A percentile compares a stretch with the other conserved stretches of the same genome.
These are phyloP conservation scores for Cucumis hystrix DNA, from an alignment of 306 rosid genomes.

Conservation along the genomic window DNA sequence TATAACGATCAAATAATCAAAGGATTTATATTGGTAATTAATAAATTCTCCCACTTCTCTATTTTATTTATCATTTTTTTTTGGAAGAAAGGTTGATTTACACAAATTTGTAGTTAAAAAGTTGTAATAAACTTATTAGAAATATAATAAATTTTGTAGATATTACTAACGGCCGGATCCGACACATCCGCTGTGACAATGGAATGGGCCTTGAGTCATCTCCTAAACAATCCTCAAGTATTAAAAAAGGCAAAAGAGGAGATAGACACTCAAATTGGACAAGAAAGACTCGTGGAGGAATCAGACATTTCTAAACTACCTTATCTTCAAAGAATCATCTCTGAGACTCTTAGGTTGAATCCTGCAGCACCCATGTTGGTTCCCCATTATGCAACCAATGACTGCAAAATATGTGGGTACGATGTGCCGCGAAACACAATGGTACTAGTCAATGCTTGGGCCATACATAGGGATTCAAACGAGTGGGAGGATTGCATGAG, in stretches of 20 bases:
- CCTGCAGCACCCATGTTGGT: slow-evolving; percentile 25
- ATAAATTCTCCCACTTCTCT: not conserved
- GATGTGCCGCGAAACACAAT: slow-evolving; percentile 31
- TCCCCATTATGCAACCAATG: slow-evolving; percentile 32
- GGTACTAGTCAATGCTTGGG: slow-evolving; percentile 44
- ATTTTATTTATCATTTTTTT: too few species aligned
- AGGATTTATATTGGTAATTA: slow-evolving; percentile 19
- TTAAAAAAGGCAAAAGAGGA: slow-evolving; percentile 30
- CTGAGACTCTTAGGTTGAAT: slow-evolving; percentile 28
- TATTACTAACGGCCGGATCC: slow-evolving; percentile 34
- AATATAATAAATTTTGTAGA: slow-evolving; percentile 11
- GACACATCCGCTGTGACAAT: slow-evolving; percentile 34
- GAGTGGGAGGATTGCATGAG: slow-evolving; percentile 26
- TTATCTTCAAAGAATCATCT: slow-evolving; percentile 33
- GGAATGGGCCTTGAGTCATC: slow-evolving; percentile 49
- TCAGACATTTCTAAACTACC: slow-evolving; percentile 22
- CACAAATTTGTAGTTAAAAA: too few species aligned
- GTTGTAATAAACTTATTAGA: too few species aligned
- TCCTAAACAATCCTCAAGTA: slow-evolving; percentile 33
- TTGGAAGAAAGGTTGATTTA: too few species aligned
- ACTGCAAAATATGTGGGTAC: slow-evolving; percentile 26
- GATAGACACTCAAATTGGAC: slow-evolving; percentile 24
- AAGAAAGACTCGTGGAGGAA: slow-evolving; percentile 30
- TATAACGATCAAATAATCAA: slow-evolving; percentile 52
- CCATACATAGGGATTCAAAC: slow-evolving; percentile 36